A percentile compares a stretch with the other conserved stretches of the same genome.
Evolutionary conservation across 2,329 filamentous ascomycete species (phyloP).

Genomic region (Shiraia sp.): DNA sequence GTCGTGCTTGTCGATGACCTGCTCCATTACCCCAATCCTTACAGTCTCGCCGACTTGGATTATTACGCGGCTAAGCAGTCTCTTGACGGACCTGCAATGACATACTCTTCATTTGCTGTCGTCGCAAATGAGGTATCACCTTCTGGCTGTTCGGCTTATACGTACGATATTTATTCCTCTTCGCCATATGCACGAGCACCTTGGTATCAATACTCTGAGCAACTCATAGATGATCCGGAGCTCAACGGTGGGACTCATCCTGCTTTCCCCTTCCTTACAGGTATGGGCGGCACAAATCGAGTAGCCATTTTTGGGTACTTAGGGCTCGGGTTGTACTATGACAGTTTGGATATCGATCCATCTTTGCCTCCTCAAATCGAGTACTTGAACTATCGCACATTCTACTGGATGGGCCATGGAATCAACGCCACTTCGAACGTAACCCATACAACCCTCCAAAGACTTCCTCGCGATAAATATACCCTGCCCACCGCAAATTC

Average conservation of each 20-base stretch:
- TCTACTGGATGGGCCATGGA: slow-evolving; percentile 69
- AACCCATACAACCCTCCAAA: slow-evolving; percentile 66
- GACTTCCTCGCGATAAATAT: slow-evolving; percentile 47
- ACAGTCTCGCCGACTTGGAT: slow-evolving; percentile 62
- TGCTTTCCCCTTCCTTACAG: slow-evolving; percentile 72
- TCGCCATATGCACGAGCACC: slow-evolving; percentile 68
- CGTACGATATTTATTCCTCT: slow-evolving; percentile 66
- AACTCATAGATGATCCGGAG: slow-evolving; percentile 63
- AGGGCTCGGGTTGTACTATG: slow-evolving; percentile 63
- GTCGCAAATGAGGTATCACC: slow-evolving; percentile 67
- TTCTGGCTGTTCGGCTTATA: slow-evolving; percentile 70
- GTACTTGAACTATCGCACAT: slow-evolving; percentile 62
- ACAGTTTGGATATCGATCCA: slow-evolving; percentile 65
- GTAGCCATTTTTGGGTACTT: slow-evolving; percentile 70
- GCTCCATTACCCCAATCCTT: slow-evolving; percentile 61
- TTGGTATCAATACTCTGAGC: slow-evolving; percentile 73
- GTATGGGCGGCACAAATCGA: slow-evolving; percentile 70
- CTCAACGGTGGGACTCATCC: slow-evolving; percentile 69
- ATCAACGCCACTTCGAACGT: slow-evolving; percentile 64
- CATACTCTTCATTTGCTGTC: slow-evolving; percentile 70
- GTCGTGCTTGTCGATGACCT: slow-evolving; percentile 69
- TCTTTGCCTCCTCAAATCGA: slow-evolving; percentile 68
- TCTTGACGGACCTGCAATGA: slow-evolving; percentile 71
- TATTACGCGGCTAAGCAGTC: slow-evolving; percentile 73
- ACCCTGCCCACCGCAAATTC: slow-evolving; percentile 58